Conservation (phyloP, 257 asterid genomes). For the Gentiana macrophylla region DNA sequence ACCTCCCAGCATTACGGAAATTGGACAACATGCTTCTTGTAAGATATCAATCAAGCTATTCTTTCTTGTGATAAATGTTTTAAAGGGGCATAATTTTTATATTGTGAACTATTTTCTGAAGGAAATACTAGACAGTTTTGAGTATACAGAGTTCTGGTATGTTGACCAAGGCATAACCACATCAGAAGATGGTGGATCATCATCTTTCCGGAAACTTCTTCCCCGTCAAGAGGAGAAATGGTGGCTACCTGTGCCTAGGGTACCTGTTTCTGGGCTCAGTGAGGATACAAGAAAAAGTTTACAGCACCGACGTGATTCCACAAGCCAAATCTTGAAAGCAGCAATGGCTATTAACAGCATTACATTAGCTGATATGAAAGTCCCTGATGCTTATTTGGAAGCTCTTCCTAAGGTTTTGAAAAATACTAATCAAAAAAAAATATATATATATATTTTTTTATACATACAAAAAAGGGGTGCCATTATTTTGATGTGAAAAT, state of each 20-base stretch:
- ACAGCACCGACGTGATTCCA: conserved; percentile 55
- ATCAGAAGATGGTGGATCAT: conserved; percentile 38
- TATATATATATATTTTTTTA: neutral
- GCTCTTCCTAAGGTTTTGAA: conserved; percentile 61
- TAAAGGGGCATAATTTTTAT: conserved; percentile 1
- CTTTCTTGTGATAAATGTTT: neutral
- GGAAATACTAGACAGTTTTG: conserved; percentile 66
- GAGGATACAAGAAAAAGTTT: conserved; percentile 49
- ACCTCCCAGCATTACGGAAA: conserved; percentile 80
- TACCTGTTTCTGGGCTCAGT: conserved; percentile 55
- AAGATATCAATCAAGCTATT: conserved; percentile 21
- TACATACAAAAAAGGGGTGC: neutral
- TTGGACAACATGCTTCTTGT: conserved; percentile 79
- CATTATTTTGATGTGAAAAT: neutral
- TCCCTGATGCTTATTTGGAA: conserved; percentile 55
- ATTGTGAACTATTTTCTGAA: conserved; percentile 8
- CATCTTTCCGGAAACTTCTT: conserved; percentile 42
- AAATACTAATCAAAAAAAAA: neutral
- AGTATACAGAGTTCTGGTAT: conserved; percentile 62
- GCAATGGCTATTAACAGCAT: conserved; percentile 71
- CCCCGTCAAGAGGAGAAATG: conserved; percentile 68
- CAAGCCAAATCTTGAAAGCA: conserved; percentile 81
- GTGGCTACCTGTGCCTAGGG: conserved; percentile 90
- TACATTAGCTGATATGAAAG: conserved; percentile 64
- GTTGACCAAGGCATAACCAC: conserved; percentile 59